These are phyloP conservation scores for Chaetomiaceae sp. DNA, from an alignment of 2,329 filamentous ascomycete genomes.

Conservation along the genomic window DNA sequence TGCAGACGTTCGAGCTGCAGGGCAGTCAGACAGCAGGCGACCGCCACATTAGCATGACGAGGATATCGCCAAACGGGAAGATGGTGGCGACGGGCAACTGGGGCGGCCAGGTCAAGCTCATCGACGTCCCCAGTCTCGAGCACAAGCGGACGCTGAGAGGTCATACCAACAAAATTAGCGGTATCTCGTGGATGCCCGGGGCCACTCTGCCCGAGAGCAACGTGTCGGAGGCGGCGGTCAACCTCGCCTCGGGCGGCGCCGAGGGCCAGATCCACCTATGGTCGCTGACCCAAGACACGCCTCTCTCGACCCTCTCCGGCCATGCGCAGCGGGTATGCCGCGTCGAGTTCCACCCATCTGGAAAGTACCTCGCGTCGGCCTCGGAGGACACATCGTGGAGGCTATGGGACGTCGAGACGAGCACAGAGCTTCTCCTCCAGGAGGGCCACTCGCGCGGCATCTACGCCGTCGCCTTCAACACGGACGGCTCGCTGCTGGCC, in stretches of 20 bases:
- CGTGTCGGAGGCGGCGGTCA: constrained; percentile 69
- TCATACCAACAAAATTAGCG: constrained; percentile 85
- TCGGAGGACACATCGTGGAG: constrained; percentile 97
- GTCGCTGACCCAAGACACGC: constrained; percentile 83
- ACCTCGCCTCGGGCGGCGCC: constrained; percentile 85
- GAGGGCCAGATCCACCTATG: constrained; percentile 86
- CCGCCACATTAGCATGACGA: constrained; percentile 83
- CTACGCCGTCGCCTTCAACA: constrained; percentile 84
- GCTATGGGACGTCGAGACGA: constrained; percentile 88
- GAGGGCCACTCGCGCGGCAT: constrained; percentile 95
- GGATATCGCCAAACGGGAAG: constrained; percentile 82
- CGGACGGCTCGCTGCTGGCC: constrained; percentile 83
- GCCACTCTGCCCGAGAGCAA: constrained; percentile 68
- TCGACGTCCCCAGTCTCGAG: constrained; percentile 77
- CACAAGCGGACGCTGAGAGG: constrained; percentile 72
- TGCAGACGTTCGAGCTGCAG: constrained; percentile 83
- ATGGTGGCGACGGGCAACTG: constrained; percentile 87
- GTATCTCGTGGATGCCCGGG: constrained; percentile 83
- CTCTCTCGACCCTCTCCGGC: constrained; percentile 73
- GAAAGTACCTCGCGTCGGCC: constrained; percentile 82
- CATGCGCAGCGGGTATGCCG: constrained; percentile 85
- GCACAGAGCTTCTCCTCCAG: constrained; percentile 78
- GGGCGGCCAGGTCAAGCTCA: constrained; percentile 81
- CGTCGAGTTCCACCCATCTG: constrained; percentile 91
- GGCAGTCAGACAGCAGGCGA: constrained; percentile 92